Evolutionary conservation across 108 stramenopile species (phyloP), one percentile per base, ranked within the genome.

Genomic region (Cyclostephanos invisitatus): DNA sequence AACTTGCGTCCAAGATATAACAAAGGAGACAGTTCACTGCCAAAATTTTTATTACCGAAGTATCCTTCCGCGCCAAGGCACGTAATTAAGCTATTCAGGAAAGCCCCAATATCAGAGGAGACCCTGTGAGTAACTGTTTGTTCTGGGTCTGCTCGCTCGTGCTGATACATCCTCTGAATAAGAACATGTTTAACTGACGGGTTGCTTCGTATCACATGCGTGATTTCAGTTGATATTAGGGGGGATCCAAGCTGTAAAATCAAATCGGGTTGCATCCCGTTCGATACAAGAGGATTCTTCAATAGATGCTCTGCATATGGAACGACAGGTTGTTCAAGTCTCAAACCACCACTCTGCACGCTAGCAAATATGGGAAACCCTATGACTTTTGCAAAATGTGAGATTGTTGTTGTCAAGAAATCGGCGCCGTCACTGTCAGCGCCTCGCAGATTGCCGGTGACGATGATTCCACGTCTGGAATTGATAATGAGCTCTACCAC

Each of bases 191-290:
- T 67, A 14, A 57, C 61, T 12, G 50, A 29, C 17, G 76, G 32
- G 64, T 73, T 72, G 44, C 29, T 47, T n/a, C 61, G 75, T 61
- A 94, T 88, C 4, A 91, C 53, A n/a, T 66, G 55, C 5, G 86
- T 69, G 12, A 97, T 74, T 65, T 91, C 88, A 28, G 89, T 91
- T 11, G 93, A 94, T 35, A 96, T 80, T 2, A 97, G 67, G 0
- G 95, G 95, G 24, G 87, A 65, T 7, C 96, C 95, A 72, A 96
- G 62, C 64, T 97, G 97, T 29, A 97, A 57, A 27, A 97, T 70
- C 6, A 96, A 69, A 68, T 97, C 97, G 1, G 96, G 92, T 25
- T 84, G 73, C n/a, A 97, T 60, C 38, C 81, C 83, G 6, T 83
- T 57, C 8, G 75, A 53, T 5, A 95, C 74, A 9, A 70, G 24